These are phyloP conservation scores for Coelastrella sp. DNA, from an alignment of 139 green algal species.

Conservation along the genomic window DNA sequence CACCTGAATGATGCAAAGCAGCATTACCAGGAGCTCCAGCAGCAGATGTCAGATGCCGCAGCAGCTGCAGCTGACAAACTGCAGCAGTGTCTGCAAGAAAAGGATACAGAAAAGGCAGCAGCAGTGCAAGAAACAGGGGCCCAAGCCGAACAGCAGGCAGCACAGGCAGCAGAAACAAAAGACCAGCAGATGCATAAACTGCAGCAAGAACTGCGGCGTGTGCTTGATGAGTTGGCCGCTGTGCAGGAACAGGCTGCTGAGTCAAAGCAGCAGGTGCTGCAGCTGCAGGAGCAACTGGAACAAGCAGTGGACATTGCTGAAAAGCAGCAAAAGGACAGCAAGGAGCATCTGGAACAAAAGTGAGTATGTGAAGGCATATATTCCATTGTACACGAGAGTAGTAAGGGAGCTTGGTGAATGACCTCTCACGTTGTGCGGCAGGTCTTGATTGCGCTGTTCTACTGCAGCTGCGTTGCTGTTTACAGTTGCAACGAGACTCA, in stretches of 20 bases:
- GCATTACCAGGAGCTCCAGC: conserved; percentile 9
- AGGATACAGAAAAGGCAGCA: background rate
- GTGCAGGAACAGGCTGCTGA: background rate
- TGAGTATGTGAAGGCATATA: background rate
- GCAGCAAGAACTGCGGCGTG: conserved; percentile 16
- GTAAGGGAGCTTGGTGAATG: no score
- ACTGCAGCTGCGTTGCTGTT: no score
- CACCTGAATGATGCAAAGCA: background rate
- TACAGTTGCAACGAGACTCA: no score
- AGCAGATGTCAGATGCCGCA: background rate
- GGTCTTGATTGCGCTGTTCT: no score
- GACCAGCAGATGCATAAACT: conserved; percentile 24
- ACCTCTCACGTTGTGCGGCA: no score
- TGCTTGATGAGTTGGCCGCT: conserved; percentile 2
- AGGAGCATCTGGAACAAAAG: background rate
- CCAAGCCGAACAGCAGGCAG: background rate
- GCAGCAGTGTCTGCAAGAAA: background rate
- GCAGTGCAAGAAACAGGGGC: background rate
- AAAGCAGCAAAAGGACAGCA: conserved; percentile 5
- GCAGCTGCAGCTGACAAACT: conserved; percentile 5
- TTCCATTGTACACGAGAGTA: no score
- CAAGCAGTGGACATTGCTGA: background rate
- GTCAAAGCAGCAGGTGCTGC: background rate
- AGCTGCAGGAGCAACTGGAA: conserved; percentile 24
- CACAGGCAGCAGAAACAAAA: background rate